phyloP scores from a whole-genome alignment of 805 yeast genomes.

The Schizosaccharomyces osmophilus region DNA sequence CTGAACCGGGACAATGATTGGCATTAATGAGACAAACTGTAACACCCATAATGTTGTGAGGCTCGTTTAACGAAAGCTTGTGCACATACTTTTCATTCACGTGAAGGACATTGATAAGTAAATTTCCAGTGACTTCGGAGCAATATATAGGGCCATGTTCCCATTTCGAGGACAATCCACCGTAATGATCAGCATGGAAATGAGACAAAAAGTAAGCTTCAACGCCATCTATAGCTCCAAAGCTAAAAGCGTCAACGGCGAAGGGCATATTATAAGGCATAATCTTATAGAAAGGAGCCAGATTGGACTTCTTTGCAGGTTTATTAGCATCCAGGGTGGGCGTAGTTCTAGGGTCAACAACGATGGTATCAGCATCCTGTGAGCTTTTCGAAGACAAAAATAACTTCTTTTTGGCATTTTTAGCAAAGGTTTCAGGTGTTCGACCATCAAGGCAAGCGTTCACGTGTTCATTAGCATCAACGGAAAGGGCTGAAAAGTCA shows the following conservation, averaged over 20 bases:
- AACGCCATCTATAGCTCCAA: conserved; percentile 14
- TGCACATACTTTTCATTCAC: conserved; percentile 23
- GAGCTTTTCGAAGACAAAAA: background rate
- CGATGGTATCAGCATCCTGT: background rate
- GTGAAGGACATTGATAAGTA: conserved; percentile 30
- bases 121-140: conserved; percentile 39
- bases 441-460: conserved; percentile 4
- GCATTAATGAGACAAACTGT: conserved; percentile 52
- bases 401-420: background rate
- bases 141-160: conserved; percentile 45
- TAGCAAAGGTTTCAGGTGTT: background rate
- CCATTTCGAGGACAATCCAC: conserved; percentile 66
- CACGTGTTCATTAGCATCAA: conserved; percentile 2
- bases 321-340: background rate
- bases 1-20: conserved; percentile 94
- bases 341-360: background rate
- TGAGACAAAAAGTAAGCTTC: conserved; percentile 23
- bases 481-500: background rate
- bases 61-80: conserved; percentile 20
- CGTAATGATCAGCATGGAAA: conserved; percentile 86
- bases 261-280: conserved; percentile 12
- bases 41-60: conserved; percentile 19
- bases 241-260: conserved; percentile 18
- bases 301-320: background rate
- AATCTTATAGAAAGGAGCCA: conserved; percentile 14